Conservation (phyloP, 2,329 filamentous ascomycete genomes). For the Alternaria dauci region DNA sequence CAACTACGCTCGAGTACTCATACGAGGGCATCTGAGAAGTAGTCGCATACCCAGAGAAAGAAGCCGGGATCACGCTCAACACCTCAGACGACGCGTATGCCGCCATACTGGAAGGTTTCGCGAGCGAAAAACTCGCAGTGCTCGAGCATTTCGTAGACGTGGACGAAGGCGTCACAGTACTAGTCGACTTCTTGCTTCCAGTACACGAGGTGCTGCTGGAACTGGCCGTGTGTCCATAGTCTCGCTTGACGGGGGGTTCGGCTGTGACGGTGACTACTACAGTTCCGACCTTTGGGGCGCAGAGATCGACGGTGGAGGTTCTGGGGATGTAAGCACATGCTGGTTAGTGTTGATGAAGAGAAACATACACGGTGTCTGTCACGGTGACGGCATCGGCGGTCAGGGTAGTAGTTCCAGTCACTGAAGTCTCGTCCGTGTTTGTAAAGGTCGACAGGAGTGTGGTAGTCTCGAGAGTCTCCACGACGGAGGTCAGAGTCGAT, state of each 20-base stretch:
- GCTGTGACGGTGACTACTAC: not conserved
- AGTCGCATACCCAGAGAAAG: not conserved
- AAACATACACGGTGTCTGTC: not conserved
- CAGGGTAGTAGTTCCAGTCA: not conserved
- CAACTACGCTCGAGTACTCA: not conserved
- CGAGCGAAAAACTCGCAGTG: not conserved
- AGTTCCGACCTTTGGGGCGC: not conserved
- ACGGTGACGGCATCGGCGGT: not conserved
- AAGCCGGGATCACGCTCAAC: not conserved
- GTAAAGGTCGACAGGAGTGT: not conserved
- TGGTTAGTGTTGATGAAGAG: no score
- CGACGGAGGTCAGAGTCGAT: not conserved
- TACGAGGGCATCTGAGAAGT: not conserved
- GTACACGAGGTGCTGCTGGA: constrained; percentile 1
- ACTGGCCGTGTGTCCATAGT: not conserved
- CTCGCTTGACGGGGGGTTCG: not conserved
- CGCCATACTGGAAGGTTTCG: not conserved
- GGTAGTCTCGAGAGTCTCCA: not conserved
- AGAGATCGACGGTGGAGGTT: not conserved
- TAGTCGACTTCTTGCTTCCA: not conserved
- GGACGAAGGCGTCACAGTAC: not conserved
- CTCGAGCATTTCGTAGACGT: constrained; percentile 1
- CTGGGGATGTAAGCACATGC: not conserved
- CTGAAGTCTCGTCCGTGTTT: not conserved
- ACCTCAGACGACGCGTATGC: not conserved